Conservation (phyloP, 306 rosid species). For the Oemleria cerasiformis region DNA sequence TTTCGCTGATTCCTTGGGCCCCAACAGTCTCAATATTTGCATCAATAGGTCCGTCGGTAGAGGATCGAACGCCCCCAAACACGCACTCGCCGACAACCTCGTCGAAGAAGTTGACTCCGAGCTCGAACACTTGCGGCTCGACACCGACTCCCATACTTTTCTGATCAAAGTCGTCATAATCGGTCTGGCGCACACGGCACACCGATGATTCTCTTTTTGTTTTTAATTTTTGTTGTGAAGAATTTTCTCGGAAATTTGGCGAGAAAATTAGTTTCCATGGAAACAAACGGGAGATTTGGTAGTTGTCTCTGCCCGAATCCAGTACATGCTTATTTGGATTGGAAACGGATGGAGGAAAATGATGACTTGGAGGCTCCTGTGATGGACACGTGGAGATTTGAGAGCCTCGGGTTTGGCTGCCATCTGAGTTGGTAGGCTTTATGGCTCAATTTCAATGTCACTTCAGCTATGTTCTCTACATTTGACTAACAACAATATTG, state of each 20-base stretch:
- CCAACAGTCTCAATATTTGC: slow-evolving; percentile 53
- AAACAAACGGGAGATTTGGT: neutral
- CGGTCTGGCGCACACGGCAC: too few relatives aligned
- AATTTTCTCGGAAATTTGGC: neutral
- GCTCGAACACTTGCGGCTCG: slow-evolving; percentile 22
- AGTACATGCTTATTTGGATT: too few relatives aligned
- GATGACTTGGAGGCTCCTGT: neutral
- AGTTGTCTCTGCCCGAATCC: neutral
- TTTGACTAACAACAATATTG: too few relatives aligned
- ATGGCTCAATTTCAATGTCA: too few relatives aligned
- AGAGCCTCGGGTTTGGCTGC: neutral
- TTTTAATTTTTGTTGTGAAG: neutral
- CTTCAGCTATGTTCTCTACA: too few relatives aligned
- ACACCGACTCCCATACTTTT: slow-evolving; percentile 57
- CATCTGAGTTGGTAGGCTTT: too few relatives aligned
- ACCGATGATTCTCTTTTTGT: neutral
- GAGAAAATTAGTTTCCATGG: neutral
- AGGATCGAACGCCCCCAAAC: slow-evolving; percentile 48
- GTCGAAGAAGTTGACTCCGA: slow-evolving; percentile 7
- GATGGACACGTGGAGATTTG: neutral
- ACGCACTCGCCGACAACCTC: neutral
- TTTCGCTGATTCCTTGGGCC: slow-evolving; percentile 65
- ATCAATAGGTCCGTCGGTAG: slow-evolving; percentile 58
- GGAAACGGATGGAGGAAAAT: neutral
- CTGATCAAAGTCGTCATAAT: slow-evolving; percentile 46